Conservation (phyloP, 768 basidiomycete species). For the Russula earlei region DNA sequence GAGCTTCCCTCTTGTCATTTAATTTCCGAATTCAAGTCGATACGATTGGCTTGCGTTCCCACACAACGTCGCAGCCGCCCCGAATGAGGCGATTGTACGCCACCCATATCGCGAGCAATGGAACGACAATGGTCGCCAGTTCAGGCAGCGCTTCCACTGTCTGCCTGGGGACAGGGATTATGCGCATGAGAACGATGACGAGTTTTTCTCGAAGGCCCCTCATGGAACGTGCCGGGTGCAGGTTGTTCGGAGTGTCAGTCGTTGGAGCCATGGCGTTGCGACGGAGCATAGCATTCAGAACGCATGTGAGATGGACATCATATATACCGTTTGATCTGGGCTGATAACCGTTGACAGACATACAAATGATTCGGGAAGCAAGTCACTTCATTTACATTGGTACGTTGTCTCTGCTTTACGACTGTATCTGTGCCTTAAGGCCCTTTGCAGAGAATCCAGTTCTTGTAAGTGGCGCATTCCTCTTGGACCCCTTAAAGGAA, state of each 20-base stretch:
- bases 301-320: constrained; percentile 53
- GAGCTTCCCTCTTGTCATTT: not conserved
- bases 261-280: constrained; percentile 92
- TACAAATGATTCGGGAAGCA: constrained; percentile 71
- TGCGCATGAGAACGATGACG: constrained; percentile 24
- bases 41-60: constrained; percentile 73
- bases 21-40: constrained; percentile 27
- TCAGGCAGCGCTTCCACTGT: constrained; percentile 25
- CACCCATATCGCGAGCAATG: constrained; percentile 66
- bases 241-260: constrained; percentile 75
- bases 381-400: constrained; percentile 91
- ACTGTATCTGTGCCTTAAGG: not conserved
- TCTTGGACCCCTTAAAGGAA: not conserved
- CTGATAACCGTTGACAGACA: constrained; percentile 36
- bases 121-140: constrained; percentile 27
- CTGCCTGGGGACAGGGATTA: constrained; percentile 26
- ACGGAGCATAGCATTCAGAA: constrained; percentile 89
- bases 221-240: constrained; percentile 61
- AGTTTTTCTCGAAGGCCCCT: constrained; percentile 32
- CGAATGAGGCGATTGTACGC: constrained; percentile 58
- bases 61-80: constrained; percentile 50
- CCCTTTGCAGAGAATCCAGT: constrained; percentile 57
- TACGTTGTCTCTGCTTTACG: constrained; percentile 28
- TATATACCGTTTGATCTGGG: not conserved
- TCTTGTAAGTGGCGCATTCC: constrained; percentile 54